Evolutionary conservation across 1,284 basidiomycete genomes (phyloP).

Genomic region (Sphaerobolus stellatus): DNA sequence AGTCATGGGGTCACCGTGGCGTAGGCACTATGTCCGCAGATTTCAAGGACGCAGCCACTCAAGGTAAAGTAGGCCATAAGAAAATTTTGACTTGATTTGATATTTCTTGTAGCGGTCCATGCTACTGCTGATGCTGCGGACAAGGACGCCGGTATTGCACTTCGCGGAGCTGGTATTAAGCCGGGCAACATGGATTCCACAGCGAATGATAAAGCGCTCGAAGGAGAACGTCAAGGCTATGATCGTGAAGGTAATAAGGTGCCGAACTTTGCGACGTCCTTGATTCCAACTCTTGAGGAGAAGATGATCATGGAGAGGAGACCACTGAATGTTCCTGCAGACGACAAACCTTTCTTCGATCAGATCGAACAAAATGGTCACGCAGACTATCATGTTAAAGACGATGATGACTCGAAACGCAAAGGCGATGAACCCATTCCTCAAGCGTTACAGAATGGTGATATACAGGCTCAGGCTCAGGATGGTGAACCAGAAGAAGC

Average conservation of each 20-base stretch:
- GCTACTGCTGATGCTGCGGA: constrained; percentile 41
- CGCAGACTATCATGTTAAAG: constrained; percentile 18
- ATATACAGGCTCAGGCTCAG: constrained; percentile 24
- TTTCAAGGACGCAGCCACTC: constrained; percentile 40
- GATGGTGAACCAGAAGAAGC: constrained; percentile 33
- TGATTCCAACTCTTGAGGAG: constrained; percentile 75
- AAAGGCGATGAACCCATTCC: too few species aligned
- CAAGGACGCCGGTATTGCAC: constrained; percentile 35
- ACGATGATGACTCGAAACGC: constrained; percentile 15
- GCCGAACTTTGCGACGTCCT: constrained; percentile 60
- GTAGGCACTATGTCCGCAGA: constrained; percentile 38
- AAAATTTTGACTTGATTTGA: constrained; percentile 8
- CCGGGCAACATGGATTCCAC: constrained; percentile 35
- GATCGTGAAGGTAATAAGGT: constrained; percentile 52
- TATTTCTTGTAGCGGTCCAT: constrained; percentile 38
- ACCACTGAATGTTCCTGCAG: constrained; percentile 29
- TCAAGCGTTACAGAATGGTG: too few species aligned
- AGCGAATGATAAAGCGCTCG: constrained; percentile 41
- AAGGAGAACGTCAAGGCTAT: constrained; percentile 55
- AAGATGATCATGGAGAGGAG: constrained; percentile 51
- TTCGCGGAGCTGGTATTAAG: constrained; percentile 47
- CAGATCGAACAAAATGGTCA: constrained; percentile 5
- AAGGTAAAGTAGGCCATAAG: constrained; percentile 44
- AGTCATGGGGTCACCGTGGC: constrained; percentile 37
- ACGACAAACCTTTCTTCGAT: constrained; percentile 39